Evolutionary conservation across 208 protist genomes (phyloP).

Genomic region (Strigomonas galati): DNA sequence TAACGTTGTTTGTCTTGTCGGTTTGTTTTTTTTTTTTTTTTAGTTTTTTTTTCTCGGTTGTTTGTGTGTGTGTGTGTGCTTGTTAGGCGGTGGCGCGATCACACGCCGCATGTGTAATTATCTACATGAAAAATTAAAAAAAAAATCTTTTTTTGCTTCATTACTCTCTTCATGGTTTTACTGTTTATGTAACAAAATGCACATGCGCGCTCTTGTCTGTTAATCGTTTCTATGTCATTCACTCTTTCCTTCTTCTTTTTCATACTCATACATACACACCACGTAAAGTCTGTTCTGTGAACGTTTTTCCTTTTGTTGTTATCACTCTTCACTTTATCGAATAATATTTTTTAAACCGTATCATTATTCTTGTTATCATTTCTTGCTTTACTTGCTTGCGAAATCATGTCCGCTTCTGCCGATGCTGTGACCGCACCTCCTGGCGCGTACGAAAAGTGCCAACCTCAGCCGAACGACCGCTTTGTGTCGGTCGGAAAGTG

Average conservation of each 20-base stretch:
- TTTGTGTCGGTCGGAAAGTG: constrained; percentile 46
- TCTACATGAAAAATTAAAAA: neutral
- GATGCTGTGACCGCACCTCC: neutral
- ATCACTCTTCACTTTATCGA: neutral
- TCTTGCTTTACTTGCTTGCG: neutral
- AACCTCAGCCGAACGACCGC: constrained; percentile 47
- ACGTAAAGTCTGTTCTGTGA: too few relatives aligned
- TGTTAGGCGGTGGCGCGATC: too few relatives aligned
- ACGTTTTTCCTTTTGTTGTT: neutral
- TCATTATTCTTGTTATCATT: neutral
- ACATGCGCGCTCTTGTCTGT: too few relatives aligned
- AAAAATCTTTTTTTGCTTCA: neutral
- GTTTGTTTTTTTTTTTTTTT: neutral
- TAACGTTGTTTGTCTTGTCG: too few relatives aligned
- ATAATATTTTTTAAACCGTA: neutral
- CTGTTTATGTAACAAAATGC: neutral
- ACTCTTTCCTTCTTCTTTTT: constrained; percentile 1
- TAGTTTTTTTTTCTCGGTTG: too few relatives aligned
- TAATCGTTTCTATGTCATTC: too few relatives aligned
- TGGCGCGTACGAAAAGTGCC: neutral
- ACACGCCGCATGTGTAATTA: neutral
- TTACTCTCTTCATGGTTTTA: neutral
- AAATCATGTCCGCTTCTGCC: too few relatives aligned
- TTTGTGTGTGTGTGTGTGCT: too few relatives aligned
- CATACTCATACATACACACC: too few relatives aligned